phyloP scores from a whole-genome alignment of 2,329 filamentous ascomycete genomes.

The Fusarium cicatricum region DNA sequence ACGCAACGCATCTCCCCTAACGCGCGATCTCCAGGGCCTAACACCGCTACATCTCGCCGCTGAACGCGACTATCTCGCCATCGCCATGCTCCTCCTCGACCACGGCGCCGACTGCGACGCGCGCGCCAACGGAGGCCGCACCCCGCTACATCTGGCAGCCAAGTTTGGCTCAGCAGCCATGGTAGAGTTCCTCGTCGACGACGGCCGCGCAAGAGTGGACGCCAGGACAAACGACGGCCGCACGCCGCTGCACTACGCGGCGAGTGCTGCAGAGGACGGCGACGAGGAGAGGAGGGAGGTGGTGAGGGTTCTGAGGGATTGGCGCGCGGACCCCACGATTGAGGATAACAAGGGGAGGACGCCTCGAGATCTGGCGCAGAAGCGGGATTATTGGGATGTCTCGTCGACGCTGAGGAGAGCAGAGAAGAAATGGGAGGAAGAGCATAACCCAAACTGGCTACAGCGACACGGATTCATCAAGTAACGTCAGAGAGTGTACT shows the following conservation, averaged over 20 bases:
- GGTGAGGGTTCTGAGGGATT: constrained; percentile 42
- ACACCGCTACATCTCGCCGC: constrained; percentile 45
- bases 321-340: constrained; percentile 42
- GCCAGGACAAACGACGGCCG: constrained; percentile 42
- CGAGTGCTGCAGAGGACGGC: constrained; percentile 42
- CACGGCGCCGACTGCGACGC: constrained; percentile 38
- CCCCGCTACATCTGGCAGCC: constrained; percentile 44
- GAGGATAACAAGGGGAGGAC: constrained; percentile 41
- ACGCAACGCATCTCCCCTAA: constrained; percentile 33
- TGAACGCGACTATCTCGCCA: constrained; percentile 45
- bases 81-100: constrained; percentile 47
- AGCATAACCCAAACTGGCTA: constrained; percentile 42
- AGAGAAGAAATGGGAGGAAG: constrained; percentile 47
- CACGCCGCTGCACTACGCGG: constrained; percentile 46
- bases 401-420: constrained; percentile 45
- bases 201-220: constrained; percentile 42
- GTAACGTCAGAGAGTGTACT: background rate
- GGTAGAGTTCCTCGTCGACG: constrained; percentile 45
- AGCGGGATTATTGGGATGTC: constrained; percentile 45
- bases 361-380: constrained; percentile 45
- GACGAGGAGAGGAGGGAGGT: constrained; percentile 45
- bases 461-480: constrained; percentile 41
- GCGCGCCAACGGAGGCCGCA: constrained; percentile 44
- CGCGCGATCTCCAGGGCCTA: constrained; percentile 43
- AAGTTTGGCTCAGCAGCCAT: constrained; percentile 42